These are phyloP conservation scores for Fusarium napiforme DNA, from an alignment of 2,329 filamentous ascomycete species.

Conservation along the genomic window DNA sequence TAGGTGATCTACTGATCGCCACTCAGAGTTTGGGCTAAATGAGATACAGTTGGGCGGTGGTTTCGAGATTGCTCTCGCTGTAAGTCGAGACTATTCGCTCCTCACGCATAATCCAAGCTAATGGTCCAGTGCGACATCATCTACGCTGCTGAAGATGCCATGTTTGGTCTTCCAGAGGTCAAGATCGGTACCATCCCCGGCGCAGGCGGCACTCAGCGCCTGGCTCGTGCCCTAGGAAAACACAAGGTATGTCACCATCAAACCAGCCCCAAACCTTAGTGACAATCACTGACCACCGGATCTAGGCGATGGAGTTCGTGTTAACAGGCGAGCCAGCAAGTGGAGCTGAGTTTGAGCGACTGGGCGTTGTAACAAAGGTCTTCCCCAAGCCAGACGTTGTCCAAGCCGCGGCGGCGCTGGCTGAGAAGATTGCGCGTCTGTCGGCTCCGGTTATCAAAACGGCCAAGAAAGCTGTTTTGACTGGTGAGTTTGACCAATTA, in stretches of 20 bases:
- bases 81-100: neutral
- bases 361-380: slow-evolving; percentile 28
- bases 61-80: slow-evolving; percentile 35
- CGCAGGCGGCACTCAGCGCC: slow-evolving; percentile 49
- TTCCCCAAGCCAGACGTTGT: slow-evolving; percentile 28
- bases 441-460: slow-evolving; percentile 24
- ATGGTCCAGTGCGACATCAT: slow-evolving; percentile 48
- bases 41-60: slow-evolving; percentile 24
- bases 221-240: slow-evolving; percentile 48
- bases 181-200: slow-evolving; percentile 50
- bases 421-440: slow-evolving; percentile 25
- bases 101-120: neutral
- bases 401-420: slow-evolving; percentile 5
- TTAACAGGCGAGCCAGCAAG: slow-evolving; percentile 31
- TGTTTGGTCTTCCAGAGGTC: slow-evolving; percentile 51
- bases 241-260: slow-evolving; percentile 40
- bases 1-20: slow-evolving; percentile 5
- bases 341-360: slow-evolving; percentile 26
- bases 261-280: neutral
- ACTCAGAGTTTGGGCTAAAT: slow-evolving; percentile 4
- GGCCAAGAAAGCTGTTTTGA: slow-evolving; percentile 34
- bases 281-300: neutral
- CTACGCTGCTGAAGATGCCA: slow-evolving; percentile 46
- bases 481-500: too few relatives aligned
- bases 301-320: slow-evolving; percentile 33